Evolutionary conservation across 495 filamentous ascomycete genomes (phyloP), one percentile per base, ranked within the genome.

Genomic region (Penicillium silybi): DNA sequence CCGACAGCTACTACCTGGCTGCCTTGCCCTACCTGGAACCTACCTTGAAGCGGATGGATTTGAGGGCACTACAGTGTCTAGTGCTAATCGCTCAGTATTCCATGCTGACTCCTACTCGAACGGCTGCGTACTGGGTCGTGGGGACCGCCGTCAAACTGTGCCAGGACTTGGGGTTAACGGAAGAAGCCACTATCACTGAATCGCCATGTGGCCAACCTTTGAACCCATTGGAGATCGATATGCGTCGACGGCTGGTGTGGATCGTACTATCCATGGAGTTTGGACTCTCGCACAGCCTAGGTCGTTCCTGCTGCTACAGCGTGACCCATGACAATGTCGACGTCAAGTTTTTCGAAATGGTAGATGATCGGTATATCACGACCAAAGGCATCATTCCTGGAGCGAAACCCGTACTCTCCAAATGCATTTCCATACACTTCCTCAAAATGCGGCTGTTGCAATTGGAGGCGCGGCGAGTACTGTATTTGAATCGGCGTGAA

Each of bases 31-130:
- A 83, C 55, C 79, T 96, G 41, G 89, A 96, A 58, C 79, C 78
- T 1, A 82, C 91, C 11, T 74, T 96, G 34, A 80, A 83, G 50
- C 80, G 82, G 13, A 95, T 92, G 78, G 87, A 96, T 61, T 63
- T 96, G 15, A 86, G 82, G 59, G 91, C 92, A 0, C 71, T 97
- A n/a, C 92, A 97, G 67, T 96, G 91, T 56, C 80, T 95, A 40
- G 79, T 86, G 0, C 66, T 97, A 11, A 90, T 96, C 67, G 89
- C 83, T 17, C 89, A 92, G 62, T 97, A 97, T 71, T 96, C 92
- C 9, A 75, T 96, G 34, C 69, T 96, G 35, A 96, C 92, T 3
- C 91, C 92, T 3, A 96, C 91, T 0, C 75, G 89, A 41, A 95
- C 90, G 19, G 89, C 92, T 17, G 85, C 85, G 35, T 97, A 95